Percentiles rank a stretch among this genome's conserved stretches.
These are phyloP conservation scores for Skeletonema potamos DNA, from an alignment of 108 stramenopile genomes.

Conservation along the genomic window DNA sequence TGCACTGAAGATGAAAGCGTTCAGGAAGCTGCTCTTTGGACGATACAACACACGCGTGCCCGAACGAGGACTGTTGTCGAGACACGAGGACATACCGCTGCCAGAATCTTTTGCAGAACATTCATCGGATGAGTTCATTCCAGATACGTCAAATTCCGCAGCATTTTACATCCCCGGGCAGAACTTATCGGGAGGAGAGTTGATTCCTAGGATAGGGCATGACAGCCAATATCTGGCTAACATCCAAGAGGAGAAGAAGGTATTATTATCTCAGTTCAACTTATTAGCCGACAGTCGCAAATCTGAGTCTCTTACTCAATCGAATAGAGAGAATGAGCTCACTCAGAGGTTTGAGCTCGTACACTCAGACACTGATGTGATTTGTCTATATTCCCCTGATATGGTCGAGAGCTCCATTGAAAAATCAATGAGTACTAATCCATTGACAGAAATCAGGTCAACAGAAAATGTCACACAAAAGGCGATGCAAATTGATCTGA, in stretches of 20 bases:
- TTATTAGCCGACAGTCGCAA: background rate
- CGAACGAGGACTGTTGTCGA: constrained; percentile 26
- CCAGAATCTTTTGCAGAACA: constrained; percentile 45
- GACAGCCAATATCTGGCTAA: background rate
- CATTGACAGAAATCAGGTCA: background rate
- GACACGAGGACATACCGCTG: constrained; percentile 49
- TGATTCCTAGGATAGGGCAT: background rate
- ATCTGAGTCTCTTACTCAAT: background rate
- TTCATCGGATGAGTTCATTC: constrained; percentile 2
- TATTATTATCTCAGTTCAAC: background rate
- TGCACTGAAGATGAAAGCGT: constrained; percentile 69
- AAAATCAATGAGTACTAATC: background rate
- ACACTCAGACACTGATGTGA: background rate
- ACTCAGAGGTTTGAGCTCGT: constrained; percentile 21
- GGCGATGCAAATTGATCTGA: background rate
- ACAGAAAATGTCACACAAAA: background rate
- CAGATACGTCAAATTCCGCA: constrained; percentile 1
- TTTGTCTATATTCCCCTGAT: constrained; percentile 6
- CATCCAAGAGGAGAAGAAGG: background rate
- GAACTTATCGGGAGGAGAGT: background rate
- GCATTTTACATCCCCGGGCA: constrained; percentile 1
- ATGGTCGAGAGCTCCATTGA: background rate
- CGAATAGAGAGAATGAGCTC: background rate
- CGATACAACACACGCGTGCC: constrained; percentile 52
- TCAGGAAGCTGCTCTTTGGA: constrained; percentile 65